phyloP scores from a whole-genome alignment of 805 yeast genomes.

The Saturnispora mendoncae region DNA sequence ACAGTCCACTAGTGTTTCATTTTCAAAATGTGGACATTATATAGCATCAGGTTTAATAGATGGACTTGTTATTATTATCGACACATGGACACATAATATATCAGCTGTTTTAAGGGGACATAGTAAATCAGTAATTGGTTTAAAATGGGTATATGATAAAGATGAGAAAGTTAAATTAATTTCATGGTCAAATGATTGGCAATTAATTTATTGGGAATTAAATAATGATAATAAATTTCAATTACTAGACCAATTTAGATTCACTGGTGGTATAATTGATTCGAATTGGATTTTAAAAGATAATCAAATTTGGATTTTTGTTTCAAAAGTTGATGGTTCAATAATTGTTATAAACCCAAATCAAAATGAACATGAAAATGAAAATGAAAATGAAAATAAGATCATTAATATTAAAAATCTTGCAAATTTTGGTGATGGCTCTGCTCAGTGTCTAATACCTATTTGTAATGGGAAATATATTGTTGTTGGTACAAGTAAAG shows the following conservation, averaged over 20 bases:
- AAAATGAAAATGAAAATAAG: conserved; percentile 6
- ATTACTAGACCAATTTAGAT: conserved; percentile 7
- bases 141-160: conserved; percentile 49
- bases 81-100: conserved; percentile 57
- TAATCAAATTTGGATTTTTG: conserved; percentile 7
- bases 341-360: conserved; percentile 6
- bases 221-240: conserved; percentile 27
- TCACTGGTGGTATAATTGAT: conserved; percentile 13
- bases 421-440: conserved; percentile 10
- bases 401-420: conserved; percentile 13
- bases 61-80: conserved; percentile 68
- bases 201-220: conserved; percentile 40
- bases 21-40: conserved; percentile 73
- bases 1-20: conserved; percentile 57
- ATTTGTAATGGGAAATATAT: conserved; percentile 42
- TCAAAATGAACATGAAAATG: too few relatives aligned
- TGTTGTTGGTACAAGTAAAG: conserved; percentile 73
- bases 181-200: conserved; percentile 76
- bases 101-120: conserved; percentile 57
- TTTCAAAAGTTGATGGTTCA: conserved; percentile 4
- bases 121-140: conserved; percentile 59
- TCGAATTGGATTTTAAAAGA: conserved; percentile 1
- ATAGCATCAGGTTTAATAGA: conserved; percentile 71
- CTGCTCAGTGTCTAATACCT: conserved; percentile 9
- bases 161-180: conserved; percentile 45